A percentile compares a stretch with the other conserved stretches of the same genome.
These are phyloP conservation scores for Dendrothele bispora DNA, from an alignment of 768 basidiomycete genomes.

Conservation along the genomic window DNA sequence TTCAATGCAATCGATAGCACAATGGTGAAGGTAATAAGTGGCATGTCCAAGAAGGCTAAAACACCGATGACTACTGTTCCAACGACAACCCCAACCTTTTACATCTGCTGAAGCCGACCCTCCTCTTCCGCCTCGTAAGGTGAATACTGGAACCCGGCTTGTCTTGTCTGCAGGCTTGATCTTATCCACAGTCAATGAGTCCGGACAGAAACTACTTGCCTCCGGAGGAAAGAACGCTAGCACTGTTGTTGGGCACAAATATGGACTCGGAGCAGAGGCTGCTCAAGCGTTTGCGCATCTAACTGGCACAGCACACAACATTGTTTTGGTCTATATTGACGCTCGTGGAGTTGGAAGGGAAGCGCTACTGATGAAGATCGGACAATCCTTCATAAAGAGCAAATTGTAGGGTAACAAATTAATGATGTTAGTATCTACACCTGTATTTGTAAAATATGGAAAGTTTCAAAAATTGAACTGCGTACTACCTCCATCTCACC, in stretches of 20 bases:
- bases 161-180: conserved; percentile 66
- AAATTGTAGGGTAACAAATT: conserved; percentile 22
- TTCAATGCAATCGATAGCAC: conserved; percentile 57
- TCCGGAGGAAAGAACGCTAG: conserved; percentile 46
- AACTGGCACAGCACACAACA: conserved; percentile 67
- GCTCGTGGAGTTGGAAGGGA: conserved; percentile 68
- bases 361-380: conserved; percentile 64
- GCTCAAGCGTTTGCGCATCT: conserved; percentile 56
- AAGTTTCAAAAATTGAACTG: too few relatives aligned
- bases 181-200: conserved; percentile 61
- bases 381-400: conserved; percentile 57
- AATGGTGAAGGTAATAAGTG: conserved; percentile 57
- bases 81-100: conserved; percentile 19
- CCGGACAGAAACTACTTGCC: conserved; percentile 51
- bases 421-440: too few relatives aligned
- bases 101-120: conserved; percentile 23
- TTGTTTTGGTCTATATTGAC: conserved; percentile 76
- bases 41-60: conserved; percentile 21
- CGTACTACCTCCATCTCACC: too few relatives aligned
- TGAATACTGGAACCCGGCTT: conserved; percentile 46
- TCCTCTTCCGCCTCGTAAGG: conserved; percentile 34
- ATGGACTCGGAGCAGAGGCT: conserved; percentile 62
- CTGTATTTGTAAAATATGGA: too few relatives aligned
- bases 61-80: neutral
- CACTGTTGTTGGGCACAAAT: conserved; percentile 57